phyloP scores from a whole-genome alignment of 495 filamentous ascomycete genomes.

The Bryoglossum gracile region DNA sequence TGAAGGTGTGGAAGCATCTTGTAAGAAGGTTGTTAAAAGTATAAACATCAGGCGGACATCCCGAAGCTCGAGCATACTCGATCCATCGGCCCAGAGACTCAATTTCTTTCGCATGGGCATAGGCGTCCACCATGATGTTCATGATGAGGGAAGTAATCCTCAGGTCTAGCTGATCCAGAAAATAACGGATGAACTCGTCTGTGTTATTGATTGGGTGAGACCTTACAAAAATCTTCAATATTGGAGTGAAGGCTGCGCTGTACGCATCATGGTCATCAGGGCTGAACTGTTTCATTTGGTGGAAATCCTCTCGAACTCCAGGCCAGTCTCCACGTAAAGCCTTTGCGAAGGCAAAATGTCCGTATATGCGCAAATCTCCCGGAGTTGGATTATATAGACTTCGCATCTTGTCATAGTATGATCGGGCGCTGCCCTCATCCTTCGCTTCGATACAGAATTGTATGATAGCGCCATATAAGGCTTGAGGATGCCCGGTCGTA shows the following conservation, averaged over 20 bases:
- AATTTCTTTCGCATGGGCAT: conserved; percentile 34
- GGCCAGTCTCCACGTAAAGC: conserved; percentile 42
- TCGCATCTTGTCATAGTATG: conserved; percentile 10
- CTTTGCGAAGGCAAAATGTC: conserved; percentile 31
- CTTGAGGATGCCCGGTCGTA: conserved; percentile 8
- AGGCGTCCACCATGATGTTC: conserved; percentile 40
- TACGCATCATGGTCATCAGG: conserved; percentile 13
- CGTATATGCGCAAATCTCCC: conserved; percentile 19
- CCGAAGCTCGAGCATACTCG: conserved; percentile 15
- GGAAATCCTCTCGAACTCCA: conserved; percentile 31
- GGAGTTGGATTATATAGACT: not conserved
- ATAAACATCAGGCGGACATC: conserved; percentile 30
- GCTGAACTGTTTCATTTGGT: conserved; percentile 24
- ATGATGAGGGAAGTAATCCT: conserved; percentile 31
- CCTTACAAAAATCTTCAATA: conserved; percentile 38
- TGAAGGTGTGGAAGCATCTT: conserved; percentile 29
- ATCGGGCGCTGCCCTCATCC: conserved; percentile 10
- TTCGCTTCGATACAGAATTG: conserved; percentile 25
- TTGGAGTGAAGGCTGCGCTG: conserved; percentile 31
- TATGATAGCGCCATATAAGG: conserved; percentile 19
- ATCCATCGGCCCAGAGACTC: conserved; percentile 26
- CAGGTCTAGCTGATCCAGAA: conserved; percentile 29
- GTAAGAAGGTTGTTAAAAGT: conserved; percentile 38
- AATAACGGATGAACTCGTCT: conserved; percentile 34
- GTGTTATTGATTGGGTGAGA: conserved; percentile 35